Evolutionary conservation across 768 basidiomycete species (phyloP), one percentile per base, ranked within the genome.

Genomic region (Phanerodontia chrysosporium): DNA sequence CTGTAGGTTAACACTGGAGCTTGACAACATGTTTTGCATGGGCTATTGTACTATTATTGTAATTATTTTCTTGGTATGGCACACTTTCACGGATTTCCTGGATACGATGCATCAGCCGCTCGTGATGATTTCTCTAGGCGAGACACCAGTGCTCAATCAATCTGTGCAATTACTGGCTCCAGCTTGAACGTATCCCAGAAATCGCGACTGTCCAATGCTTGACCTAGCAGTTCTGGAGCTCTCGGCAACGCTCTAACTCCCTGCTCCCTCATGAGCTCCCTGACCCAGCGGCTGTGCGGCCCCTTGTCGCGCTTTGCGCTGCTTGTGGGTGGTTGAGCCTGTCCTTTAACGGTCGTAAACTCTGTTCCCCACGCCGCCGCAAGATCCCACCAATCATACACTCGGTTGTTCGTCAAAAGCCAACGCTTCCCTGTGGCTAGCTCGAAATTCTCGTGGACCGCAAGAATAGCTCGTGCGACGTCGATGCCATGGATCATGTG

Each of bases 301-400:
- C 77, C 78, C 51, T 62, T 59, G 21, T 58, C 57, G 8, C 32
- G 25, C 27, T 45, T 16, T n/a, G 25, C 49, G 5, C 29, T 29
- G 29, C 32, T 5, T 24, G 32, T 45, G 28, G n/a, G 28, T 52
- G 53, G 53, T 42, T 21, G 53, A 14, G 49, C 24, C 21, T 45
- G 48, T 5, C 44, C 35, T 35, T 66, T 62, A 6, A 67, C 65
- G 2, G 55, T 44, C 27, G 61, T 13, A 16, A 62, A 51, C 24
- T 62, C 62, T 49, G 46, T 53, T 3, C 78, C 81, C 83, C 83
- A 86, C 2, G 80, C 78, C 6, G 78, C 78, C 0, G 80, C 82
- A 3, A 86, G 72, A 63, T 86, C 83, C 84, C 84, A 87, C 85
- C 85, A 87, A 67, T 87, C 85, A 64, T 85, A 84, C 39, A 83